Evolutionary conservation across 2,329 filamentous ascomycete genomes (phyloP), one percentile per base, ranked within the genome.

Genomic region (Cryoendolithus antarcticus): DNA sequence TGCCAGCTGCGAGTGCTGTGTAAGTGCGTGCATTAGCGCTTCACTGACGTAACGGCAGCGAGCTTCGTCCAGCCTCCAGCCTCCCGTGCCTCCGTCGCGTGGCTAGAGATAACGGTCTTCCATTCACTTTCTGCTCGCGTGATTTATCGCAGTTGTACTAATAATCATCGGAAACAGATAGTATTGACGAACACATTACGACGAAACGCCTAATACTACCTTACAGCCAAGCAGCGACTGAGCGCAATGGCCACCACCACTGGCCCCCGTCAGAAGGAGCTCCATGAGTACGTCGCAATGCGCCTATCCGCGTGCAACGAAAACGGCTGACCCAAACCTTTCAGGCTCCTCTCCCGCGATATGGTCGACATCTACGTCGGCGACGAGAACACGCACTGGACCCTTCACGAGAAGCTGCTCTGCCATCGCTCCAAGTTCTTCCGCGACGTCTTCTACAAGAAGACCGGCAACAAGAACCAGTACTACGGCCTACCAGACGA

Each of bases 311-410:
- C 24, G 24, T 27, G 6, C 24, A 27, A 32, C 28, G 19, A 35
- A 24, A 24, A 30, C 30, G 9, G n/a, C 6, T n/a, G 30, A 34
- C 37, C 35, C 11, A 12, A 13, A 24, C 13, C 30, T 10, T 10
- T 31, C 48, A 71, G 67, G 58, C 67, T 74, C 48, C 66, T 74
- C 45, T 69, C 69, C 42, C 63, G 61, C 40, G 63, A 67, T 43
- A 66, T 73, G 58, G 70, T 73, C 41, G 67, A 73, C 57, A 65
- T 74, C 55, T 73, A 72, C 53, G 66, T 74, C 53, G 70, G 70
- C 39, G 46, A 61, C 5, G 65, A 70, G 29, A 70, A 69, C 58
- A 71, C 68, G 2, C 66, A 70, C 55, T 74, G 69, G 69, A 62
- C 66, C 40, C 60, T 74, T 3, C 70, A 73, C 61, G 68, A 74